These are phyloP conservation scores for Thoreauomyces humboldtii DNA, from an alignment of 192 early-diverging fungal genomes.

Conservation along the genomic window DNA sequence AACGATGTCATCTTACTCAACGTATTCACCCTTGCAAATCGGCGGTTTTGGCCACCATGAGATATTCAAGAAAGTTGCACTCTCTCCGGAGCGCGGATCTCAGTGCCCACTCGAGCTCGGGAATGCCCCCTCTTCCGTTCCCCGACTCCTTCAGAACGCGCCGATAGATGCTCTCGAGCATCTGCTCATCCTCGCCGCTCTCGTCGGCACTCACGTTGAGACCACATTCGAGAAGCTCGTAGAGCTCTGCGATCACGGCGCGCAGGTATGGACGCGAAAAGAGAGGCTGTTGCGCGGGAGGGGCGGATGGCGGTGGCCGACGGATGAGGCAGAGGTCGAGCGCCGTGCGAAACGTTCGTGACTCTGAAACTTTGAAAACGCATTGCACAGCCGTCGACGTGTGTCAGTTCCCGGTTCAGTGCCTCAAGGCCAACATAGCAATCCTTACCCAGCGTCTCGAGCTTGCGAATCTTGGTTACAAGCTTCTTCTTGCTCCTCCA, in stretches of 20 bases:
- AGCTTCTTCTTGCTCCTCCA: slow-evolving; percentile 4
- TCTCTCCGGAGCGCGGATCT: slow-evolving; percentile 9
- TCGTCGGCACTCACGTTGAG: not conserved
- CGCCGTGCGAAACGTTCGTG: slow-evolving; percentile 16
- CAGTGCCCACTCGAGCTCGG: slow-evolving; percentile 12
- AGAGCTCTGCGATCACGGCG: slow-evolving; percentile 9
- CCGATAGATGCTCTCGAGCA: slow-evolving; percentile 22
- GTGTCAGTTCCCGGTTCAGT: too few relatives aligned
- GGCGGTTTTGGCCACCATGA: not conserved
- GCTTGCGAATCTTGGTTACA: not conserved
- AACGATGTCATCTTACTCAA: too few relatives aligned
- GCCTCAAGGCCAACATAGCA: not conserved
- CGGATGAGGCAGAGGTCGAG: slow-evolving; percentile 21
- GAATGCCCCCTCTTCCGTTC: not conserved
- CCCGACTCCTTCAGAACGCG: slow-evolving; percentile 16
- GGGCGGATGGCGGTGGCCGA: slow-evolving; percentile 12
- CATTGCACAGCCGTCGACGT: too few relatives aligned
- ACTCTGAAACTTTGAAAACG: not conserved
- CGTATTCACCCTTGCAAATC: not conserved
- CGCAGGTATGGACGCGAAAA: slow-evolving; percentile 10
- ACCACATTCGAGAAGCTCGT: slow-evolving; percentile 7
- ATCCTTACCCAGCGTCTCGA: slow-evolving; percentile 5
- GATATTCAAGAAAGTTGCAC: slow-evolving; percentile 25
- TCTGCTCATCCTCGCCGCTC: slow-evolving; percentile 12
- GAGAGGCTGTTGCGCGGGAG: slow-evolving; percentile 6